Conservation (phyloP, 1,284 basidiomycete genomes). For the Trametes sp. region DNA sequence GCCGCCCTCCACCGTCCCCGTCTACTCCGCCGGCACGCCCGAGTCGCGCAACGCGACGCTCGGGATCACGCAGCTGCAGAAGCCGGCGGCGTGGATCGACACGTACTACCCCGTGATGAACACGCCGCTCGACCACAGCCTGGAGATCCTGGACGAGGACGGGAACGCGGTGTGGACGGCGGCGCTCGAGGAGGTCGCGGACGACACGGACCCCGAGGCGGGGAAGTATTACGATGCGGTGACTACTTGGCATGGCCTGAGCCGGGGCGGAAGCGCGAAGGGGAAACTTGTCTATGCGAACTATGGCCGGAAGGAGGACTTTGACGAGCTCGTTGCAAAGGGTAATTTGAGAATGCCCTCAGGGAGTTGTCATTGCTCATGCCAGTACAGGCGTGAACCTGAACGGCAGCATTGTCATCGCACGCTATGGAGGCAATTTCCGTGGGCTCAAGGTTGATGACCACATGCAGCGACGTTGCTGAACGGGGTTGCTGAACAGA, state of each 20-base stretch:
- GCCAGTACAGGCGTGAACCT: constrained; percentile 65
- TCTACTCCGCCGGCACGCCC: constrained; percentile 71
- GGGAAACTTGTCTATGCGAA: constrained; percentile 84
- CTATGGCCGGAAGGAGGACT: constrained; percentile 74
- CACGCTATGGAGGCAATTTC: constrained; percentile 83
- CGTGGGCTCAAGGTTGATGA: constrained; percentile 80
- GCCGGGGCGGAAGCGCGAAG: constrained; percentile 64
- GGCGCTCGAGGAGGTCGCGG: constrained; percentile 71
- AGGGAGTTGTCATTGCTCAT: background rate
- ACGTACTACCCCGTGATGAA: constrained; percentile 87
- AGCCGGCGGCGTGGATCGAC: constrained; percentile 80
- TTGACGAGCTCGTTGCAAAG: constrained; percentile 41
- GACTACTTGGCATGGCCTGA: constrained; percentile 77
- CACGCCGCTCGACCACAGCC: constrained; percentile 68
- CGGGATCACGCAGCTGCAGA: constrained; percentile 51
- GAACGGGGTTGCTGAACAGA: background rate
- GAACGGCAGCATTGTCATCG: constrained; percentile 80
- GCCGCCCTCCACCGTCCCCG: constrained; percentile 52
- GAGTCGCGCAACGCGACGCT: constrained; percentile 74
- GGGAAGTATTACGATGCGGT: constrained; percentile 63
- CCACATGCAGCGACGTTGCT: background rate
- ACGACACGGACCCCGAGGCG: constrained; percentile 69
- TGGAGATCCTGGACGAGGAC: constrained; percentile 66
- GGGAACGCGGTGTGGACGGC: constrained; percentile 70
- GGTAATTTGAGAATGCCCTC: constrained; percentile 13